A percentile compares a stretch with the other conserved stretches of the same genome.
phyloP scores from a whole-genome alignment of 176 grass and related monocot genomes.

The Carex parvula region DNA sequence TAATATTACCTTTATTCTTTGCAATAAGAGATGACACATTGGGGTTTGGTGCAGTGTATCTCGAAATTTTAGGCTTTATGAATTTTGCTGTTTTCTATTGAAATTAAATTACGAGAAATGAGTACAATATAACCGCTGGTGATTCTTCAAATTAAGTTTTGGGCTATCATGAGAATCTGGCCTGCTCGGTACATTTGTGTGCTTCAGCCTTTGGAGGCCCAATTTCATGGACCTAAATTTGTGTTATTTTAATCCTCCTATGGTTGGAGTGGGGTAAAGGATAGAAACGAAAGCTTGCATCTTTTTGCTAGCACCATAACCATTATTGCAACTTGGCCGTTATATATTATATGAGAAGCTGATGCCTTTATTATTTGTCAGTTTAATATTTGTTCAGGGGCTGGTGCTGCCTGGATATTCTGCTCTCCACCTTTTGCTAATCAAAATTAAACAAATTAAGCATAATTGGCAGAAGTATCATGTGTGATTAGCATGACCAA shows the following conservation, averaged over 20 bases:
- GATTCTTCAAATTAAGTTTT: neutral
- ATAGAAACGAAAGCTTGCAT: neutral
- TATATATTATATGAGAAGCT: neutral
- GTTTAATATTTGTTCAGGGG: slow-evolving; percentile 4
- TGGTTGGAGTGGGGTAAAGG: neutral
- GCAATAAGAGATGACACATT: neutral
- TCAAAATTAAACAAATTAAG: slow-evolving; percentile 7
- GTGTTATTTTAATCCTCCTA: neutral
- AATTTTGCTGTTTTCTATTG: neutral
- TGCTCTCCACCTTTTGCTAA: neutral
- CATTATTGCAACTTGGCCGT: slow-evolving; percentile 3
- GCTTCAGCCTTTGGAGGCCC: neutral
- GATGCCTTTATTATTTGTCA: neutral
- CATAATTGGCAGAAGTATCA: neutral
- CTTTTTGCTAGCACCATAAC: neutral
- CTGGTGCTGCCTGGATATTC: neutral
- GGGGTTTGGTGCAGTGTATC: neutral
- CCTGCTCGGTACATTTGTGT: neutral
- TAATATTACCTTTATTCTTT: neutral
- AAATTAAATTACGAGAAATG: neutral
- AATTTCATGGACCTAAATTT: neutral
- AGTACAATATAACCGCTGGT: neutral
- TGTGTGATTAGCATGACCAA: slow-evolving; percentile 7
- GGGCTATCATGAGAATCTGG: neutral
- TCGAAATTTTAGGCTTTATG: neutral